Conservation (phyloP, 805 yeast genomes). For the Candida takata region DNA sequence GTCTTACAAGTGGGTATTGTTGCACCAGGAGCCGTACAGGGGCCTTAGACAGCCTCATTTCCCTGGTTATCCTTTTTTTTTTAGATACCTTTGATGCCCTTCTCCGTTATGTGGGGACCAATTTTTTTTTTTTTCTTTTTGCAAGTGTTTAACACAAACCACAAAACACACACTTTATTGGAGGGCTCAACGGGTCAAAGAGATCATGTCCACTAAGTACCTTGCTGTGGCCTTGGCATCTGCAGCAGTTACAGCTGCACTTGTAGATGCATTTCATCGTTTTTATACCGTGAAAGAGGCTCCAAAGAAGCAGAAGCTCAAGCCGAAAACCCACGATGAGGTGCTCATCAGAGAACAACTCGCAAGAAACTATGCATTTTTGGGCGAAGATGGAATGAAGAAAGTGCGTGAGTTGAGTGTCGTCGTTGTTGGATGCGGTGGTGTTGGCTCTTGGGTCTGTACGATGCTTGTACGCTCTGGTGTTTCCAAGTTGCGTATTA, state of each 20-base stretch:
- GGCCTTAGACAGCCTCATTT: no score
- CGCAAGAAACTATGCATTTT: slow-evolving; percentile 88
- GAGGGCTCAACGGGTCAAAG: no score
- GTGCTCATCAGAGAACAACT: slow-evolving; percentile 83
- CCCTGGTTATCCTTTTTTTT: no score
- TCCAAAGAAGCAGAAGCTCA: slow-evolving; percentile 3
- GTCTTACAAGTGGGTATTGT: neutral
- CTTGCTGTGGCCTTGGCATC: slow-evolving; percentile 26
- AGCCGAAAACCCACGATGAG: slow-evolving; percentile 38
- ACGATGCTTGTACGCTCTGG: slow-evolving; percentile 92
- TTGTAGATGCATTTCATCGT: slow-evolving; percentile 24
- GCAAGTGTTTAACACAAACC: no score
- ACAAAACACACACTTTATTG: no score
- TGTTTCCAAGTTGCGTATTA: slow-evolving; percentile 64
- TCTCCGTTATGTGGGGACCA: no score
- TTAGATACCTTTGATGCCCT: neutral
- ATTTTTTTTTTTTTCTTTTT: no score
- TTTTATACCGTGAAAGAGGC: slow-evolving; percentile 4
- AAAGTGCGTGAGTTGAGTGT: slow-evolving; percentile 64
- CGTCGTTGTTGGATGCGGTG: slow-evolving; percentile 91
- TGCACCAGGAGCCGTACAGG: neutral
- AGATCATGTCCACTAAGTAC: slow-evolving; percentile 18
- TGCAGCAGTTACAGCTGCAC: slow-evolving; percentile 26
- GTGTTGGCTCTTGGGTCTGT: slow-evolving; percentile 96
- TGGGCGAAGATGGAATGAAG: slow-evolving; percentile 78